These are phyloP conservation scores for Pseudocercospora musae DNA, from an alignment of 2,329 filamentous ascomycete species.

Conservation along the genomic window DNA sequence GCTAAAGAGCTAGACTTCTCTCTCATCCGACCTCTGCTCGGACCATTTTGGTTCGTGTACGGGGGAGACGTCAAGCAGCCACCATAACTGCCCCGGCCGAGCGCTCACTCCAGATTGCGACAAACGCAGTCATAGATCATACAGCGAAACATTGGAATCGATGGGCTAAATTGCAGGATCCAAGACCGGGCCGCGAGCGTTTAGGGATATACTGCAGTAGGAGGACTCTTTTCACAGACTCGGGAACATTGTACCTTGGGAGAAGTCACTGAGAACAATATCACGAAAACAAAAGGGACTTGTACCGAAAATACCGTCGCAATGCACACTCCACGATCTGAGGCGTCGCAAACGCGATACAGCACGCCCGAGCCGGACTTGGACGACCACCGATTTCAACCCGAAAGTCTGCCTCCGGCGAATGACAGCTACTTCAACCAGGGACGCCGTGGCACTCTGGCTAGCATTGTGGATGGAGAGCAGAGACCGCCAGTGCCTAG, in stretches of 20 bases:
- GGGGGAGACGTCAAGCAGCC: constrained; percentile 91
- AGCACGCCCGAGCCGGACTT: constrained; percentile 74
- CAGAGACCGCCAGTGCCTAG: constrained; percentile 44
- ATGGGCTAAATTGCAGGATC: constrained; percentile 32
- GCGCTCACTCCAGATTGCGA: constrained; percentile 10
- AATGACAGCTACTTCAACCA: constrained; percentile 37
- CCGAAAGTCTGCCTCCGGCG: constrained; percentile 57
- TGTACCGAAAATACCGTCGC: constrained; percentile 2
- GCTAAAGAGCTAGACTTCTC: constrained; percentile 67
- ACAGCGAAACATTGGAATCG: constrained; percentile 14
- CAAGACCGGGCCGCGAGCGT: constrained; percentile 15
- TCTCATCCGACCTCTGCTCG: constrained; percentile 83
- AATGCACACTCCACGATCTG: constrained; percentile 63
- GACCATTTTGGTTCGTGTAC: constrained; percentile 91
- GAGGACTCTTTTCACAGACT: not conserved
- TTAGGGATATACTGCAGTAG: constrained; percentile 12
- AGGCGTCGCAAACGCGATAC: constrained; percentile 62
- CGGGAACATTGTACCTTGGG: not conserved
- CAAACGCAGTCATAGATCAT: constrained; percentile 5
- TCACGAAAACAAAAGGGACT: not conserved
- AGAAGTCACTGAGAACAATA: not conserved
- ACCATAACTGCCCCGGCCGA: constrained; percentile 71
- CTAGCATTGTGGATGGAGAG: constrained; percentile 55
- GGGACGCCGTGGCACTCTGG: constrained; percentile 66
- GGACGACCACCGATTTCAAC: constrained; percentile 79